Base-by-base conservation (phyloP, 75 land plant species). In the Pinus taeda region DNA sequence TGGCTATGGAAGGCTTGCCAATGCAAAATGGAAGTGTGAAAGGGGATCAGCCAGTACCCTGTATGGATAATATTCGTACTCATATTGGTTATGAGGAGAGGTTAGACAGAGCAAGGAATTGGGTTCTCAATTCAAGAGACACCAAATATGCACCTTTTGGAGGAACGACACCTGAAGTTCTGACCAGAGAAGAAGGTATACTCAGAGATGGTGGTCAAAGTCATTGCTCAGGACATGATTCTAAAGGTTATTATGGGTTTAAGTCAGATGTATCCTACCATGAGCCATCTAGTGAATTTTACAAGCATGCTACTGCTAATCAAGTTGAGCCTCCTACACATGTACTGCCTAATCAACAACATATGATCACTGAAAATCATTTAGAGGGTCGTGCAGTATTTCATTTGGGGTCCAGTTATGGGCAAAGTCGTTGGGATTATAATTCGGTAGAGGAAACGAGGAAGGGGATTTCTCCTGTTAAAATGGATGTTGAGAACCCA, bases 61-160 rank as follows among this genome's bases (percentile, higher is more conserved):
- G 8, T 22, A 29, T 73, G 24, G 58, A 73, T 22, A 13, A 56
- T 6, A 30, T 56, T 14, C 30, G 56, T n/a, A 56, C 18, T 24
- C 57, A 73, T 56, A 24, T 22, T 14, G 30, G 57, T 18, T 73
- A 73, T 56, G 24, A 49, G 21, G 33, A 73, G 14, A 73, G 58
- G n/a, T 17, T 73, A 15, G 74, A 73, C 13, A 73, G 55, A 56
- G 58, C 74, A 73, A 73, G 74, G 33, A 57, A 17, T 49, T 73
- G 74, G 58, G 74, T 71, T 49, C 14, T 56, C 58, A 26, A 56
- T 1, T 56, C 58, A 14, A 73, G 74, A 56, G 58, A 73, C 24
- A 6, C 58, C 6, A 55, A 9, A 24, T 21, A 22, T 49, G 21
- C 8, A 3, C 74, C 74, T 56, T 24, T 56, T n/a, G 74, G 8